Evolutionary conservation across 305 asterid species (phyloP).

Genomic region (Solanum chacoense): DNA sequence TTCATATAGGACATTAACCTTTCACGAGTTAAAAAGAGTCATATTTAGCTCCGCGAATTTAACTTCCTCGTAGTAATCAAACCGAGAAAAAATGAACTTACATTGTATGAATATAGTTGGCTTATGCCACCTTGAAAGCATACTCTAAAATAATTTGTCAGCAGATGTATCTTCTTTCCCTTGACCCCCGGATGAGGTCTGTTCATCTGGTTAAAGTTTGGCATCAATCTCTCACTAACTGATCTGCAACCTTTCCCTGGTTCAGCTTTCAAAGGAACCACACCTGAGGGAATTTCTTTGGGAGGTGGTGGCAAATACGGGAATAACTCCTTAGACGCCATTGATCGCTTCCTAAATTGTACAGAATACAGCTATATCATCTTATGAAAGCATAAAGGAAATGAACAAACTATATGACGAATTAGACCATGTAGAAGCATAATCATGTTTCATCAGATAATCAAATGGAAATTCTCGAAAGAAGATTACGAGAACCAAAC

Average conservation of each 20-base stretch:
- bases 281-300: slow-evolving; percentile 11
- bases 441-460: neutral
- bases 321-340: slow-evolving; percentile 8
- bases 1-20: slow-evolving; percentile 1
- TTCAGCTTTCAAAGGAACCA: slow-evolving; percentile 10
- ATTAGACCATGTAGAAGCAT: neutral
- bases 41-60: neutral
- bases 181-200: slow-evolving; percentile 4
- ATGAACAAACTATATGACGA: neutral
- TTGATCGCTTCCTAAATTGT: slow-evolving; percentile 1
- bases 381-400: neutral
- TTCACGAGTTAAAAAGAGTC: neutral
- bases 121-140: neutral
- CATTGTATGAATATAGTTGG: neutral
- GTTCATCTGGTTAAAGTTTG: neutral
- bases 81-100: neutral
- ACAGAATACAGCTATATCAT: neutral
- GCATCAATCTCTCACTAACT: slow-evolving; percentile 8
- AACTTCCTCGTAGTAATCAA: neutral
- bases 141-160: slow-evolving; percentile 7
- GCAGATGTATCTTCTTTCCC: slow-evolving; percentile 9
- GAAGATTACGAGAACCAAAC: neutral
- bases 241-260: neutral
- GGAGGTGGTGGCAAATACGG: slow-evolving; percentile 22
- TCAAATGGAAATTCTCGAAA: neutral